Evolutionary conservation across 1,284 basidiomycete species (phyloP).

Genomic region (Cryptococcus sp.): DNA sequence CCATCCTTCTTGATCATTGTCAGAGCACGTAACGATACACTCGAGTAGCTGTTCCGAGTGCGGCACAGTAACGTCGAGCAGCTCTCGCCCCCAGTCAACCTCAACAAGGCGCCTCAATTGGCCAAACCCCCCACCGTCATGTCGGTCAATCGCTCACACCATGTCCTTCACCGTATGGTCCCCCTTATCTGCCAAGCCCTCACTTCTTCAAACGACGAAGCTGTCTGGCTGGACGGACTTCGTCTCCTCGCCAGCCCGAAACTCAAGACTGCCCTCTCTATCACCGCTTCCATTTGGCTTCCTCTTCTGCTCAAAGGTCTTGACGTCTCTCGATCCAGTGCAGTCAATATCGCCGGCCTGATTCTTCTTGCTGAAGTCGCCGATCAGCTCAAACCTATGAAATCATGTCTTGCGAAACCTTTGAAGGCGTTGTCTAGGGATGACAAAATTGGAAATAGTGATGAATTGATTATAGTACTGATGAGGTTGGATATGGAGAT

Average conservation of each 20-base stretch:
- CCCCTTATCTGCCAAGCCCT: constrained; percentile 36
- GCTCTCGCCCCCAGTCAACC: no score
- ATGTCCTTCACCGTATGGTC: constrained; percentile 33
- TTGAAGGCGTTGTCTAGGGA: constrained; percentile 17
- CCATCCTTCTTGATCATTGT: no score
- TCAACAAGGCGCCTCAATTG: no score
- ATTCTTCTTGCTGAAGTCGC: constrained; percentile 18
- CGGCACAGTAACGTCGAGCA: no score
- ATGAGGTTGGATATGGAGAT: constrained; percentile 11
- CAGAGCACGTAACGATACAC: no score
- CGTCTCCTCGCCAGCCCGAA: constrained; percentile 24
- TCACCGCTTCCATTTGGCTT: constrained; percentile 36
- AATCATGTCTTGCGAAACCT: constrained; percentile 32
- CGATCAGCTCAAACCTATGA: constrained; percentile 29
- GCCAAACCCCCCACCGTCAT: constrained; percentile 12
- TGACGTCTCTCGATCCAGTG: constrained; percentile 11
- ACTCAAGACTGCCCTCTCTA: constrained; percentile 19
- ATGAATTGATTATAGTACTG: not conserved
- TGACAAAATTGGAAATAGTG: not conserved
- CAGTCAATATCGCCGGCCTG: constrained; percentile 22
- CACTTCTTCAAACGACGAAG: constrained; percentile 18
- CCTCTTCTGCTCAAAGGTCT: constrained; percentile 30
- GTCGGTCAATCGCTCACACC: constrained; percentile 22
- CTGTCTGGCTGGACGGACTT: constrained; percentile 32
- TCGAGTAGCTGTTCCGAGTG: no score